These are phyloP conservation scores for Cryphonectria carpinicola DNA, from an alignment of 2,329 filamentous ascomycete species.

Conservation along the genomic window DNA sequence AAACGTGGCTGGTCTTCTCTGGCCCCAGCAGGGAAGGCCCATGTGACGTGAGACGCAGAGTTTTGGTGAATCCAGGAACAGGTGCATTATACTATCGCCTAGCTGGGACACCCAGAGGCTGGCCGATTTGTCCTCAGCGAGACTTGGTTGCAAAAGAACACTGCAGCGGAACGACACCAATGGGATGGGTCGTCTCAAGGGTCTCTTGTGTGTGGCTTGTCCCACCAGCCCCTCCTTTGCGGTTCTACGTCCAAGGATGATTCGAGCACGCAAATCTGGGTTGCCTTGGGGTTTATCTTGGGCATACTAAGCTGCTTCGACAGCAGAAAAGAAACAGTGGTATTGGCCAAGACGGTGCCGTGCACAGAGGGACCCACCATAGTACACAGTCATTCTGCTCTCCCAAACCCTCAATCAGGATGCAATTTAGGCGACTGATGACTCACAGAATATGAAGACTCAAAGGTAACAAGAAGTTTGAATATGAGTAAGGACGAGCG, in stretches of 20 bases:
- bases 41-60: slow-evolving; percentile 1
- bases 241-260: background rate
- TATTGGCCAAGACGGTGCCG: background rate
- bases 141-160: background rate
- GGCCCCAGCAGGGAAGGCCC: slow-evolving; percentile 7
- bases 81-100: slow-evolving; percentile 9
- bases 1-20: slow-evolving; percentile 15
- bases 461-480: background rate
- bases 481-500: background rate
- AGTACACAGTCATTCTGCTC: background rate
- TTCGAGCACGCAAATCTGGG: background rate
- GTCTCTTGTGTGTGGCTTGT: background rate
- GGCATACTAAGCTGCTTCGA: background rate
- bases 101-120: background rate
- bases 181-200: background rate
- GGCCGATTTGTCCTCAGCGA: background rate
- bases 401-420: background rate
- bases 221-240: background rate
- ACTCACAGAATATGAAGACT: background rate
- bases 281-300: background rate
- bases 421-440: background rate
- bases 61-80: slow-evolving; percentile 13
- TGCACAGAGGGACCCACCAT: background rate
- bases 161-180: slow-evolving; percentile 5
- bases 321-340: background rate